A percentile compares a stretch with the other conserved stretches of the same genome.
These are phyloP conservation scores for Oidiodendron maius DNA, from an alignment of 495 filamentous ascomycete species.

Conservation along the genomic window DNA sequence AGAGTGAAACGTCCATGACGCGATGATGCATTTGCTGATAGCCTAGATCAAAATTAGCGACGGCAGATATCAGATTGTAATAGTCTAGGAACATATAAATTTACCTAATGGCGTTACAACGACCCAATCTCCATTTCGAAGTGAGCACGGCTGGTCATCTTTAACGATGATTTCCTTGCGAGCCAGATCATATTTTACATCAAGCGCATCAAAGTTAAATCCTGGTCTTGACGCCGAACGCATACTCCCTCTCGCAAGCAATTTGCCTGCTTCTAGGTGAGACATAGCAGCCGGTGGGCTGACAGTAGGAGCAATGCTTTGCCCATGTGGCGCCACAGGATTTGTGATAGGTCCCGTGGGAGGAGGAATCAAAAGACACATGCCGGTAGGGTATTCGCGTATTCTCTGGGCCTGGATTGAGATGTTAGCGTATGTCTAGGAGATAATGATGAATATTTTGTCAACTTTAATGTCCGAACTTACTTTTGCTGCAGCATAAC, in stretches of 20 bases:
- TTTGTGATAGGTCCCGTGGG: slow-evolving; percentile 3
- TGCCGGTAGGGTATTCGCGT: slow-evolving; percentile 60
- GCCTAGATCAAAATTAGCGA: too few species aligned
- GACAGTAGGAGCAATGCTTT: too few species aligned
- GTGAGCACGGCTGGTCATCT: slow-evolving; percentile 20
- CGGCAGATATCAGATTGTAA: too few species aligned
- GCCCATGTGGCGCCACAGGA: too few species aligned
- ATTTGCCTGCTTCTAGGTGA: too few species aligned
- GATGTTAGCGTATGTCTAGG: background rate
- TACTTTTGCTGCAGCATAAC: slow-evolving; percentile 48
- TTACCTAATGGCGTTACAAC: slow-evolving; percentile 26
- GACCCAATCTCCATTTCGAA: slow-evolving; percentile 56
- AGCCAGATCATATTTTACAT: slow-evolving; percentile 21
- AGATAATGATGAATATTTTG: background rate
- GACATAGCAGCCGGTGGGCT: too few species aligned
- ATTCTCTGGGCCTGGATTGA: slow-evolving; percentile 27
- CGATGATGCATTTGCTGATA: slow-evolving; percentile 16
- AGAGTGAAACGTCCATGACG: slow-evolving; percentile 17
- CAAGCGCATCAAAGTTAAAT: too few species aligned
- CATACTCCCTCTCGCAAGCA: too few species aligned
- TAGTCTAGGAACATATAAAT: too few species aligned
- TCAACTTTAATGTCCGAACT: too few species aligned
- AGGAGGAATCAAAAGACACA: slow-evolving; percentile 61
- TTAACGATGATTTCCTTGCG: slow-evolving; percentile 39
- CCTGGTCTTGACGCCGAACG: too few species aligned